These are phyloP conservation scores for Paxillus rubicundulus DNA, from an alignment of 768 basidiomycete genomes.

Conservation along the genomic window DNA sequence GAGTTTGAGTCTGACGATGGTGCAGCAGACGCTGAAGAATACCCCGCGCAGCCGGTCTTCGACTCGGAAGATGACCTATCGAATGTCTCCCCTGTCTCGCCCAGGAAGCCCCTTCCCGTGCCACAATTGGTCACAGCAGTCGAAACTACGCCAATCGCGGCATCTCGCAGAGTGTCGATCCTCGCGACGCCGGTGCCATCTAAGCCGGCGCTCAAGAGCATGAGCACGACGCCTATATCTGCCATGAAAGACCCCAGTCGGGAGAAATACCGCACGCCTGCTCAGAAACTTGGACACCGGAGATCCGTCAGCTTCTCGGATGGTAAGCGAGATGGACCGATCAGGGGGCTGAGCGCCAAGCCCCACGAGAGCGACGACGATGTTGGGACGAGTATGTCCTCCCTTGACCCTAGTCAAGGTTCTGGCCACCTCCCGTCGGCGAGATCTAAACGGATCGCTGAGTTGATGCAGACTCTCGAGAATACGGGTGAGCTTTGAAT, in stretches of 20 bases:
- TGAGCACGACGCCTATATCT: conserved; percentile 53
- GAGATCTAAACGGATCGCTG: conserved; percentile 77
- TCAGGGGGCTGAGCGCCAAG: conserved; percentile 51
- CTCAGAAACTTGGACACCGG: conserved; percentile 49
- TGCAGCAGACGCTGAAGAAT: conserved; percentile 2
- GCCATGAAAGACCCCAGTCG: conserved; percentile 54
- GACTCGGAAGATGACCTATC: conserved; percentile 41
- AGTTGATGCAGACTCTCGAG: conserved; percentile 74
- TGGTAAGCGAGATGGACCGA: conserved; percentile 87
- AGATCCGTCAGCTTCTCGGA: conserved; percentile 97
- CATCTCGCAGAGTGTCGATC: conserved; percentile 9
- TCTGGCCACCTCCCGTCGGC: conserved; percentile 50
- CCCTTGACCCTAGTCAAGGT: conserved; percentile 16
- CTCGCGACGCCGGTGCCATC: conserved; percentile 31
- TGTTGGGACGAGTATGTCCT: conserved; percentile 21
- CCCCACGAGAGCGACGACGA: conserved; percentile 40
- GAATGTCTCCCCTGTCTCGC: conserved; percentile 11
- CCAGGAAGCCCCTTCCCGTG: neutral
- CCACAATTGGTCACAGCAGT: neutral
- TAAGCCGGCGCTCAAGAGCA: conserved; percentile 43
- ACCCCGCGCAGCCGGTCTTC: conserved; percentile 9
- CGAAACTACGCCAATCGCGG: conserved; percentile 21
- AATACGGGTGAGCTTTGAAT: conserved; percentile 52
- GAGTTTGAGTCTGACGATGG: conserved; percentile 34
- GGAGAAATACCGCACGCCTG: conserved; percentile 54